A percentile compares a stretch with the other conserved stretches of the same genome.
These are phyloP conservation scores for Naematelia aurantialba DNA, from an alignment of 768 basidiomycete species.

Conservation along the genomic window DNA sequence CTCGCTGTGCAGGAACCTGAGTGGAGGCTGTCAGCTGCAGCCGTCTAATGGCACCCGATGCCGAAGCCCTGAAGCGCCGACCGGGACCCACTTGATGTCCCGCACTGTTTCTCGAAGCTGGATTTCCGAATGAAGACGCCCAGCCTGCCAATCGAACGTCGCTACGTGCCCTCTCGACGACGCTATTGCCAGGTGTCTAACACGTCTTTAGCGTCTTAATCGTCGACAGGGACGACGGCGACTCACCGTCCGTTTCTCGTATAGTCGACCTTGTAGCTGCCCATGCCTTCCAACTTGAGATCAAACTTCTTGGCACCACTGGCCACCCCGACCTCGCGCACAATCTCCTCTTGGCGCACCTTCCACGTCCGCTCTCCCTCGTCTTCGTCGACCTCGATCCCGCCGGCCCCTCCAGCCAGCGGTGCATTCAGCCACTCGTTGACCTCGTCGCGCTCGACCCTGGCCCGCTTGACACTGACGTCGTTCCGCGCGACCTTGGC, in stretches of 20 bases:
- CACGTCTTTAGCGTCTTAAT: not conserved
- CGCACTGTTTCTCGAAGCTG: slow-evolving; percentile 80
- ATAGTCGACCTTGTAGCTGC: slow-evolving; percentile 78
- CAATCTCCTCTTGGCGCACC: slow-evolving; percentile 74
- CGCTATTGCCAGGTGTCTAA: slow-evolving; percentile 78
- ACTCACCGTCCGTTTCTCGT: slow-evolving; percentile 83
- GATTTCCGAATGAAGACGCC: slow-evolving; percentile 77
- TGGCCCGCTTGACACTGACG: slow-evolving; percentile 47
- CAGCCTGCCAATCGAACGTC: slow-evolving; percentile 89
- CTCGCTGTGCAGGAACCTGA: slow-evolving; percentile 88
- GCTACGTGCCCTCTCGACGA: slow-evolving; percentile 81
- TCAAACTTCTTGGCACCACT: slow-evolving; percentile 59
- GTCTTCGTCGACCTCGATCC: slow-evolving; percentile 65
- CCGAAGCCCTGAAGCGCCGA: not conserved
- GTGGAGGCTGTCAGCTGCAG: no score
- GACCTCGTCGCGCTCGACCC: slow-evolving; percentile 57
- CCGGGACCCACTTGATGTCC: slow-evolving; percentile 73
- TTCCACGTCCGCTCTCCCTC: slow-evolving; percentile 88
- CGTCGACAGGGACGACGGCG: not conserved
- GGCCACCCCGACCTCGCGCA: slow-evolving; percentile 46
- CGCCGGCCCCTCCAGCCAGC: slow-evolving; percentile 64
- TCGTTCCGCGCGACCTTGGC: slow-evolving; percentile 64
- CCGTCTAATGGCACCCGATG: no score
- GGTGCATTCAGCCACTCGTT: slow-evolving; percentile 52
- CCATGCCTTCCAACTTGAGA: slow-evolving; percentile 71